Evolutionary conservation across 192 early-diverging fungal species (phyloP).

Genomic region (Haplosporangium gracile): DNA sequence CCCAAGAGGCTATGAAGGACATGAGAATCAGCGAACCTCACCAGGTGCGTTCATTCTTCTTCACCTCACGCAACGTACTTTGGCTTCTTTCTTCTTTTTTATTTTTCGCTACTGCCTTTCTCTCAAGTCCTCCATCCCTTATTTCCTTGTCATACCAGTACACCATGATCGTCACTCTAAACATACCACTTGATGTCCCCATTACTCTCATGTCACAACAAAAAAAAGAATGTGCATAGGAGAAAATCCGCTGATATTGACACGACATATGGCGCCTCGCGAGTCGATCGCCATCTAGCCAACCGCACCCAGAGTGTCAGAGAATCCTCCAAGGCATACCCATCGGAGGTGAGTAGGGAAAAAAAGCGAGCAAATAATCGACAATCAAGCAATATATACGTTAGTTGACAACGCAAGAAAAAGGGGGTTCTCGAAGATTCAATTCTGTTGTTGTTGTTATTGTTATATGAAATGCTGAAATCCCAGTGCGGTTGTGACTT

Average conservation of each 20-base stretch:
- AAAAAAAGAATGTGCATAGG: conserved; percentile 25
- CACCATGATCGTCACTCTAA: background rate
- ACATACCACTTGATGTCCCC: background rate
- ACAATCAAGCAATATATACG: background rate
- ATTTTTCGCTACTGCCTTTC: background rate
- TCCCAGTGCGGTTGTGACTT: background rate
- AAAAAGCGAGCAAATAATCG: background rate
- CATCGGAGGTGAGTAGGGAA: conserved; percentile 16
- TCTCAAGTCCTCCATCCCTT: background rate
- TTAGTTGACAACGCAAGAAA: background rate
- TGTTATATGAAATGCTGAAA: background rate
- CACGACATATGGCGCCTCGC: conserved; percentile 30
- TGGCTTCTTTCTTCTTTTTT: background rate
- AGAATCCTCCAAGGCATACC: conserved; percentile 23
- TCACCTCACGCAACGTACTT: background rate
- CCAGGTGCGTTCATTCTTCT: conserved; percentile 13
- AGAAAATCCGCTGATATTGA: conserved; percentile 37
- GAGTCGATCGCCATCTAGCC: conserved; percentile 45
- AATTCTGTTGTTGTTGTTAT: background rate
- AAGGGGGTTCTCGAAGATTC: background rate
- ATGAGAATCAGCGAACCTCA: conserved; percentile 49
- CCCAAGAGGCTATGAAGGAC: conserved; percentile 52
- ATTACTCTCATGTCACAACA: background rate
- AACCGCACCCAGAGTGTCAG: conserved; percentile 43
- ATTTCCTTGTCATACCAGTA: background rate